Evolutionary conservation across 2,329 filamentous ascomycete species (phyloP).

Genomic region (Rutstroemia sp.): DNA sequence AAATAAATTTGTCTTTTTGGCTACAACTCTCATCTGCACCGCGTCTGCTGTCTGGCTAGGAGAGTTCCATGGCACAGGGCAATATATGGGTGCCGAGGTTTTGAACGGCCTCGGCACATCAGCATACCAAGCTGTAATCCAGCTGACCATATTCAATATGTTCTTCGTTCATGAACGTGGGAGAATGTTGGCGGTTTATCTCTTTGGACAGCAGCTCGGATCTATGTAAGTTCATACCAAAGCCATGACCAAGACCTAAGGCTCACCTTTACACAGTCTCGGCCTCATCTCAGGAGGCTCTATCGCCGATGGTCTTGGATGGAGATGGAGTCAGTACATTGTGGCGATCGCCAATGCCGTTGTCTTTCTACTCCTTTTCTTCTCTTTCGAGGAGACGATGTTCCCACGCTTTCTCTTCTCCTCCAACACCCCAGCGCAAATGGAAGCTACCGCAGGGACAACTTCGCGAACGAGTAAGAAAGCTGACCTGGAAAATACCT

Average conservation of each 20-base stretch:
- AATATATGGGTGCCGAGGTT: neutral
- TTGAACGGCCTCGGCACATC: neutral
- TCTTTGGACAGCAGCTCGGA: neutral
- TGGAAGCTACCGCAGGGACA: neutral
- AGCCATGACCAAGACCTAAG: neutral
- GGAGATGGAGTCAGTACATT: neutral
- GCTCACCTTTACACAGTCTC: neutral
- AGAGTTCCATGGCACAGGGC: neutral
- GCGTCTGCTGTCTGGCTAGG: neutral
- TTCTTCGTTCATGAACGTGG: neutral
- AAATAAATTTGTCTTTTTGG: neutral
- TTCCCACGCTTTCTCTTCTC: neutral
- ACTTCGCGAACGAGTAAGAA: neutral
- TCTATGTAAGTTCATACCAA: neutral
- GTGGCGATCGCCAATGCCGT: neutral
- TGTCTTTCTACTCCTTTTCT: neutral
- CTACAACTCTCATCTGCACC: neutral
- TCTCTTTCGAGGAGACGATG: neutral
- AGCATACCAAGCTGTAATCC: neutral
- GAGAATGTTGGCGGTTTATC: neutral
- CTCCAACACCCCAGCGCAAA: neutral
- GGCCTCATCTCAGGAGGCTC: neutral
- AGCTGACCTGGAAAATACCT: neutral
- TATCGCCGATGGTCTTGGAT: neutral
- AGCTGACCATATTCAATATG: neutral